Evolutionary conservation across 352 stramenopile genomes (phyloP), one percentile per base, ranked within the genome.

Genomic region (Pythium chondricola): DNA sequence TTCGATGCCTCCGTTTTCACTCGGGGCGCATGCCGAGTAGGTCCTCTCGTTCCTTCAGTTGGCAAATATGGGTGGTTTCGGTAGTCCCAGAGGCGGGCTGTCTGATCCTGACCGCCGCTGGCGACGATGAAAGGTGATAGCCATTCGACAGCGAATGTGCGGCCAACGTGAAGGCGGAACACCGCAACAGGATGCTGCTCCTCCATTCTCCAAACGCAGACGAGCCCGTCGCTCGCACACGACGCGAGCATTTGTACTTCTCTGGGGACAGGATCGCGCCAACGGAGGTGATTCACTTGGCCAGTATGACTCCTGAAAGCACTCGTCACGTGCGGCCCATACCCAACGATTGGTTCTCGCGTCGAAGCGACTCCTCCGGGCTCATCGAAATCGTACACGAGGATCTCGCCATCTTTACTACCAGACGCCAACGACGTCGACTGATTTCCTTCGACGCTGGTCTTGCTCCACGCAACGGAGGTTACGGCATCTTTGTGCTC

Each of bases 41-140:
- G n/a, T n/a, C n/a, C n/a, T n/a, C n/a, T n/a, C n/a, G n/a, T n/a
- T n/a, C n/a, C n/a, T n/a, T n/a, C n/a, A n/a, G n/a, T n/a, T n/a
- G n/a, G n/a, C n/a, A n/a, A n/a, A 10, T 20, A 41, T 25, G 22
- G 16, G 29, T 55, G 38, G 21, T 55, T 31, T 4, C 22, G 35
- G 22, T 44, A 52, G 24, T 64, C 49, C 80, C 80, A 92, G 10
- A 84, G 13, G 4, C 77, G 74, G 20, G 84, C 61, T 3, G 74
- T 77, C 56, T 92, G 81, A 36, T 88, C 77, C 18, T 89, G 77
- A 21, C 75, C 73, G 17, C 71, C 73, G 24, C 71, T 87, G n/a
- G 69, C 63, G 1, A 92, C 46, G 0, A 56, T 52, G 10, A 59
- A 63, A 3, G 50, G n/a, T 8, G 61, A 58, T 8, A 88, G 43